These are phyloP conservation scores for Fusarium solani-melongenae DNA, from an alignment of 2,329 filamentous ascomycete species.

Conservation along the genomic window DNA sequence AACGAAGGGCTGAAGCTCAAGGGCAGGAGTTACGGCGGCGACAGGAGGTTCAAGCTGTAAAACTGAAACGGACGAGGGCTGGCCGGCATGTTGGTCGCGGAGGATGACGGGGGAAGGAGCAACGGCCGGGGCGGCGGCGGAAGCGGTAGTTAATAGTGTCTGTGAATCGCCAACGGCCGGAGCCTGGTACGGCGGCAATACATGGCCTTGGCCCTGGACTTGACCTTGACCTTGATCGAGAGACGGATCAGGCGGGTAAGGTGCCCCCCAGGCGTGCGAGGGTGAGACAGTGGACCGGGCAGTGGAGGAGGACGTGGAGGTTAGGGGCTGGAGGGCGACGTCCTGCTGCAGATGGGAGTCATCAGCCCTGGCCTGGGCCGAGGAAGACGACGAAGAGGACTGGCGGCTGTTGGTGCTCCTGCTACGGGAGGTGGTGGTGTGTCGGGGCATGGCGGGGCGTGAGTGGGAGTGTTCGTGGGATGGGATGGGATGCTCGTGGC, in stretches of 20 bases:
- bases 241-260: conserved; percentile 28
- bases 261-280: conserved; percentile 34
- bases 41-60: conserved; percentile 10
- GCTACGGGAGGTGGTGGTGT: conserved; percentile 27
- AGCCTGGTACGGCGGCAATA: conserved; percentile 36
- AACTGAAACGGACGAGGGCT: conserved; percentile 9
- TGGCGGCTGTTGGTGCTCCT: conserved; percentile 38
- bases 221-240: conserved; percentile 22
- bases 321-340: conserved; percentile 49
- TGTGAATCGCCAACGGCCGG: conserved; percentile 38
- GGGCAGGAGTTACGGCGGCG: conserved; percentile 6
- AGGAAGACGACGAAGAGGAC: conserved; percentile 38
- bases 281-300: conserved; percentile 42
- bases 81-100: conserved; percentile 25
- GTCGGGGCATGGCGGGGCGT: conserved; percentile 44
- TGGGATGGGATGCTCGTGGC: conserved; percentile 1
- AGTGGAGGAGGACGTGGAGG: conserved; percentile 42
- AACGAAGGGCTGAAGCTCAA: conserved; percentile 4
- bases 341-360: conserved; percentile 44
- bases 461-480: conserved; percentile 6
- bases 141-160: conserved; percentile 35
- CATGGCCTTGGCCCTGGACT: conserved; percentile 32
- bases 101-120: conserved; percentile 17
- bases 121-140: conserved; percentile 24
- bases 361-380: conserved; percentile 41